A percentile compares a stretch with the other conserved stretches of the same genome.
These are phyloP conservation scores for Fusarium irregulare DNA, from an alignment of 2,329 filamentous ascomycete species.

Conservation along the genomic window DNA sequence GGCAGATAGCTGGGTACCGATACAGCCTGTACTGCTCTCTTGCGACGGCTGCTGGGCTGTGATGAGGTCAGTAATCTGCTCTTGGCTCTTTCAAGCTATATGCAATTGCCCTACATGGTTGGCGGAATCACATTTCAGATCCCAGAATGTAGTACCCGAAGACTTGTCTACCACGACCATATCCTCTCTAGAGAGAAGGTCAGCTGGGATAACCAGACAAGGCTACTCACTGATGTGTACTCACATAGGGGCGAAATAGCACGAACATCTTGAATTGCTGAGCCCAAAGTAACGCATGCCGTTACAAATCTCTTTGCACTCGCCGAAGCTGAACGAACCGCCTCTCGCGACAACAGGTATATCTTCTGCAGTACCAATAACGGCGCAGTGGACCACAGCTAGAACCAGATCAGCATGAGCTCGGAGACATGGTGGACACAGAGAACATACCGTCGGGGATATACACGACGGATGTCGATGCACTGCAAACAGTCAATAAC, in stretches of 20 bases:
- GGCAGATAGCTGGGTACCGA: background rate
- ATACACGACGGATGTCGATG: background rate
- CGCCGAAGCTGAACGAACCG: background rate
- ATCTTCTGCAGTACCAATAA: background rate
- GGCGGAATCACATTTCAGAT: background rate
- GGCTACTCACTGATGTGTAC: background rate
- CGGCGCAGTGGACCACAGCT: background rate
- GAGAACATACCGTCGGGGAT: background rate
- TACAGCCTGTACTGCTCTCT: background rate
- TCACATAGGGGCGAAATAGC: background rate
- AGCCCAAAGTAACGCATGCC: background rate
- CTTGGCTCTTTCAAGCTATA: accelerated
- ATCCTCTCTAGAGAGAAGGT: background rate
- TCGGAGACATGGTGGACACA: accelerated
- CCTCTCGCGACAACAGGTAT: background rate
- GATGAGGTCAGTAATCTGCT: accelerated
- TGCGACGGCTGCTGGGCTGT: background rate
- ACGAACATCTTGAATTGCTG: background rate
- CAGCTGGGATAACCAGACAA: background rate
- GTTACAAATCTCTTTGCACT: background rate
- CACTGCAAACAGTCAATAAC: background rate
- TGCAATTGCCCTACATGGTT: too few relatives aligned
- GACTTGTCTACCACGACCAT: background rate
- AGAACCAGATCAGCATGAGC: accelerated
- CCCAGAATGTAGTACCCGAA: background rate